phyloP scores from a whole-genome alignment of 169 alveolate species.

The Plasmodium chabaudi region DNA sequence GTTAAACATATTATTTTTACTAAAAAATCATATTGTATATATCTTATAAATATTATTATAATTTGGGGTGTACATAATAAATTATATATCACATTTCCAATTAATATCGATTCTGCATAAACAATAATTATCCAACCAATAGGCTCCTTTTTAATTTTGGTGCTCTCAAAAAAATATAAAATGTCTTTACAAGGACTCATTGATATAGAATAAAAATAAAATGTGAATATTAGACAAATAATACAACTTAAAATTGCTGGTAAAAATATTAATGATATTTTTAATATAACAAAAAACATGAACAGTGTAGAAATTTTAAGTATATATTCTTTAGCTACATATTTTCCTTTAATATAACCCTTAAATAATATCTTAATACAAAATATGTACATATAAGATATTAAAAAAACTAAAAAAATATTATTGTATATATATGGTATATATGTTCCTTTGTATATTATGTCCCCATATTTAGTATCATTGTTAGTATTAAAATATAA shows the following conservation, averaged over 20 bases:
- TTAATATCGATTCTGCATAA: slow-evolving; percentile 42
- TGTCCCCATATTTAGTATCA: slow-evolving; percentile 1
- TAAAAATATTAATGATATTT: slow-evolving; percentile 7
- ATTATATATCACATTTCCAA: slow-evolving; percentile 60
- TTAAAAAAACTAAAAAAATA: slow-evolving; percentile 20
- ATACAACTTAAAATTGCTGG: slow-evolving; percentile 42
- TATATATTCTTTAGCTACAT: slow-evolving; percentile 52
- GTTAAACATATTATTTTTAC: slow-evolving; percentile 14
- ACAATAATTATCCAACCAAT: slow-evolving; percentile 70
- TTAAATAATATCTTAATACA: slow-evolving; percentile 29
- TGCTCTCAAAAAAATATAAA: slow-evolving; percentile 8
- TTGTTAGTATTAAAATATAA: slow-evolving; percentile 23
- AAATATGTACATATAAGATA: slow-evolving; percentile 44
- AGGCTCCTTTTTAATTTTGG: slow-evolving; percentile 46
- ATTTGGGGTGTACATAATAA: slow-evolving; percentile 20
- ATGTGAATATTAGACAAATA: slow-evolving; percentile 44
- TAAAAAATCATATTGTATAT: slow-evolving; percentile 11
- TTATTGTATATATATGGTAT: slow-evolving; percentile 53
- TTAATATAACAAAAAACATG: slow-evolving; percentile 38
- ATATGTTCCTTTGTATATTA: slow-evolving; percentile 33
- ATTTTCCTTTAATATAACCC: slow-evolving; percentile 47
- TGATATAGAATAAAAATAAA: slow-evolving; percentile 59
- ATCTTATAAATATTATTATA: slow-evolving; percentile 2
- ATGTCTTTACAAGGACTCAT: slow-evolving; percentile 47
- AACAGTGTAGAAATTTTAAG: slow-evolving; percentile 52